Conservation (phyloP, 495 filamentous ascomycete species). For the Paragyromitra xinjiangensis region DNA sequence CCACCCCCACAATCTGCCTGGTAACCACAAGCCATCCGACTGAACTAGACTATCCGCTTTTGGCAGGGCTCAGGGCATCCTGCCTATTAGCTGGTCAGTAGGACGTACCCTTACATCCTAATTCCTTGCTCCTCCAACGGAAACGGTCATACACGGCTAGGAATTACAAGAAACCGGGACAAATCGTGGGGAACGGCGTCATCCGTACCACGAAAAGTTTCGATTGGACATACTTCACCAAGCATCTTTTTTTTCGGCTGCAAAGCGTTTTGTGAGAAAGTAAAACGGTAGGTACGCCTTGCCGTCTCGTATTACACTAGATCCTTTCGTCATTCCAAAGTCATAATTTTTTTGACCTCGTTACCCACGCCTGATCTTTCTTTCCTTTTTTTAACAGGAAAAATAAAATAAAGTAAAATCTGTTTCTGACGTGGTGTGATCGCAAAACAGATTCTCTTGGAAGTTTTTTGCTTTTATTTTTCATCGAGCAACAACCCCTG, state of each 20-base stretch:
- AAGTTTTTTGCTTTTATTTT: slow-evolving; percentile 37
- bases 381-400: slow-evolving; percentile 21
- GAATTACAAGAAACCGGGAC: slow-evolving; percentile 52
- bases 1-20: slow-evolving; percentile 39
- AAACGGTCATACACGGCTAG: slow-evolving; percentile 45
- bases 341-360: slow-evolving; percentile 4
- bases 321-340: slow-evolving; percentile 42
- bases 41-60: slow-evolving; percentile 27
- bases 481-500: slow-evolving; percentile 15
- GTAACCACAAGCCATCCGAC: slow-evolving; percentile 16
- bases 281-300: slow-evolving; percentile 38
- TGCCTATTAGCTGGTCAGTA: slow-evolving; percentile 25
- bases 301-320: slow-evolving; percentile 41
- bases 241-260: slow-evolving; percentile 19
- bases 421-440: slow-evolving; percentile 53
- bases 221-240: slow-evolving; percentile 48
- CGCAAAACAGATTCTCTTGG: slow-evolving; percentile 40
- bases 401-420: slow-evolving; percentile 23
- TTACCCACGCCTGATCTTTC: slow-evolving; percentile 31
- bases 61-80: slow-evolving; percentile 41
- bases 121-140: slow-evolving; percentile 36
- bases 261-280: slow-evolving; percentile 28
- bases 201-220: slow-evolving; percentile 38
- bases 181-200: slow-evolving; percentile 50
- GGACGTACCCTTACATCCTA: slow-evolving; percentile 30